These are phyloP conservation scores for Ballota nigra DNA, from an alignment of 257 asterid species.

Conservation along the genomic window DNA sequence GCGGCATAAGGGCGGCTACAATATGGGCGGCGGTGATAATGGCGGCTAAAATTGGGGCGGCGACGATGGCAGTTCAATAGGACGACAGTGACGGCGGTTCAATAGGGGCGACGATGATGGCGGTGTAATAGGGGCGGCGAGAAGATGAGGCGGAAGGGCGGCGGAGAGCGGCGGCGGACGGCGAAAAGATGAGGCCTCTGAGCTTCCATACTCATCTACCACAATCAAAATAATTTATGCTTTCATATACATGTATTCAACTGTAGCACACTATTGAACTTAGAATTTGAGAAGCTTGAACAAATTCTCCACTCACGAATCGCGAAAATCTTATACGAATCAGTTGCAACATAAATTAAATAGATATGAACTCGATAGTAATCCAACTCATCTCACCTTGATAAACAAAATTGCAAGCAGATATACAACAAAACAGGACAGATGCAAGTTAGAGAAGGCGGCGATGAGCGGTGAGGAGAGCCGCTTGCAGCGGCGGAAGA, in stretches of 20 bases:
- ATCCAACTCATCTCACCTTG: background rate
- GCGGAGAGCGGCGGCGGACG: too few relatives aligned
- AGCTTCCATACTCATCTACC: conserved; percentile 72
- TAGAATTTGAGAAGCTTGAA: background rate
- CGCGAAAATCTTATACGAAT: background rate
- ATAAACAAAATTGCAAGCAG: background rate
- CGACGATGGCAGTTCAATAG: too few relatives aligned
- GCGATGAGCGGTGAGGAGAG: too few relatives aligned
- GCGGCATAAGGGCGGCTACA: too few relatives aligned
- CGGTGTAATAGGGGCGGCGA: too few relatives aligned
- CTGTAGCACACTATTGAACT: background rate
- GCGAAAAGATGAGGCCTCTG: too few relatives aligned
- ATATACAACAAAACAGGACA: conserved; percentile 11
- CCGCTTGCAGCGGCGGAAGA: too few relatives aligned
- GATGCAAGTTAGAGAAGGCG: background rate
- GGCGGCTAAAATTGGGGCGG: too few relatives aligned
- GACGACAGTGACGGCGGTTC: too few relatives aligned
- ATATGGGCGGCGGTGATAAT: too few relatives aligned
- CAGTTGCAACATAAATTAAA: background rate
- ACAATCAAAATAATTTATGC: conserved; percentile 17
- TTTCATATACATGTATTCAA: conserved; percentile 10
- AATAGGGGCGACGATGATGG: too few relatives aligned
- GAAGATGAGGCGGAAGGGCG: too few relatives aligned
- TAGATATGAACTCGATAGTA: background rate
- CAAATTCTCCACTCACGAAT: background rate